Conservation (phyloP, 2,329 filamentous ascomycete genomes). For the Colletotrichum graminicola region DNA sequence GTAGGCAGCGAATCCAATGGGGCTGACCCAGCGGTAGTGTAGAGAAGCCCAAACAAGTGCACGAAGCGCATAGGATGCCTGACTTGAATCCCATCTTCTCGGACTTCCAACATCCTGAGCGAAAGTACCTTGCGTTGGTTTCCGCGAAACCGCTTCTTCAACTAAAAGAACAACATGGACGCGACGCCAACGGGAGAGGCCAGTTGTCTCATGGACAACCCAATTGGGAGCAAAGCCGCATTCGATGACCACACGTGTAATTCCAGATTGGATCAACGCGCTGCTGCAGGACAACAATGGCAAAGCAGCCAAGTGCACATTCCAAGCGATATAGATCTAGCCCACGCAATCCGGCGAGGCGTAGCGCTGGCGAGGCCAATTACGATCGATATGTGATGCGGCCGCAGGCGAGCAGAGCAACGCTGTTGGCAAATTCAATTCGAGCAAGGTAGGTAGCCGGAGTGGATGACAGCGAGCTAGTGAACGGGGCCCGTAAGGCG, state of each 20-base stretch:
- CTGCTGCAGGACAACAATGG: background rate
- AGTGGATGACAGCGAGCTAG: background rate
- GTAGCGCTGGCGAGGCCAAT: background rate
- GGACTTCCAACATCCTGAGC: slow-evolving; percentile 1
- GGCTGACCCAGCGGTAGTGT: slow-evolving; percentile 21
- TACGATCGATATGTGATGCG: slow-evolving; percentile 3
- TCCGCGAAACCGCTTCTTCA: slow-evolving; percentile 4
- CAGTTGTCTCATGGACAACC: background rate
- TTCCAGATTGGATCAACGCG: slow-evolving; percentile 1
- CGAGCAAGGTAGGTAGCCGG: background rate
- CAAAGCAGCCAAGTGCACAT: background rate
- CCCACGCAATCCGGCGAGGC: background rate
- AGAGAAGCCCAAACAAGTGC: slow-evolving; percentile 33
- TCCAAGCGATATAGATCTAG: background rate
- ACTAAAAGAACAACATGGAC: slow-evolving; percentile 10
- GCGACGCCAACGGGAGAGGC: background rate
- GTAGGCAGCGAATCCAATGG: slow-evolving; percentile 14
- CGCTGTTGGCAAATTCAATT: slow-evolving; percentile 7
- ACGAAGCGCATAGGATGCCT: slow-evolving; percentile 34
- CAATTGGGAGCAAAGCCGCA: slow-evolving; percentile 9
- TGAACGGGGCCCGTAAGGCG: slow-evolving; percentile 4
- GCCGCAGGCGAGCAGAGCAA: slow-evolving; percentile 2
- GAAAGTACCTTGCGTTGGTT: slow-evolving; percentile 30
- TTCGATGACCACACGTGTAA: slow-evolving; percentile 13
- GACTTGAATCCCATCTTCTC: slow-evolving; percentile 24